phyloP scores from a whole-genome alignment of 192 early-diverging fungal genomes.

The Backusella tuberculispora region DNA sequence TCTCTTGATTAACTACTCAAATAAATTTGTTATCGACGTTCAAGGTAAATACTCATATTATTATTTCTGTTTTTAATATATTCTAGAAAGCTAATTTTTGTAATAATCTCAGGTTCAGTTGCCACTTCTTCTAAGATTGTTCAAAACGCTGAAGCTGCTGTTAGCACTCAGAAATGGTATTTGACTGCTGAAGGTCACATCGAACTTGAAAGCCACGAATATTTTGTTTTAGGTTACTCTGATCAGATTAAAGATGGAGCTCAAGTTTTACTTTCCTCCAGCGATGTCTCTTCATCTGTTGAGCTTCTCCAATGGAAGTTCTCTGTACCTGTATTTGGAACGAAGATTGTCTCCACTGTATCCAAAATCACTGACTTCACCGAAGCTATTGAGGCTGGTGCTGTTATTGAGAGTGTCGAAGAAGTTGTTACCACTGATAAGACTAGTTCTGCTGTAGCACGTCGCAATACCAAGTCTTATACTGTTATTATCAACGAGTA shows the following conservation, averaged over 20 bases:
- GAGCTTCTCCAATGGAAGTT: conserved; percentile 26
- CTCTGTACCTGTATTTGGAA: conserved; percentile 31
- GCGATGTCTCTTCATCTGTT: not conserved
- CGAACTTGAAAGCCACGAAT: conserved; percentile 16
- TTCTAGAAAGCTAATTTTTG: not conserved
- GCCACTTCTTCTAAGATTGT: conserved; percentile 1
- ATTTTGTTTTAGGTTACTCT: conserved; percentile 15
- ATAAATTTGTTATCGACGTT: conserved; percentile 23
- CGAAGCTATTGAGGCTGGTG: conserved; percentile 14
- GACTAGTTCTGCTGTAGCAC: not conserved
- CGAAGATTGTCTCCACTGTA: not conserved
- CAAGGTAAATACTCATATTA: conserved; percentile 12
- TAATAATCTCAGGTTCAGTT: conserved; percentile 3
- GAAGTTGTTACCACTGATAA: conserved; percentile 1
- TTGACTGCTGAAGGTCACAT: conserved; percentile 30
- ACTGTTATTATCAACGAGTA: conserved; percentile 2
- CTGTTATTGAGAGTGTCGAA: conserved; percentile 14
- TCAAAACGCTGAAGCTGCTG: conserved; percentile 6
- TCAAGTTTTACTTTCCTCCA: not conserved
- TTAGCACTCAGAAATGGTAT: conserved; percentile 30
- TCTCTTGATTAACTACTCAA: conserved; percentile 34
- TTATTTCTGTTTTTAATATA: not conserved
- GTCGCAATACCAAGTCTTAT: not conserved
- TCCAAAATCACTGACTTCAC: conserved; percentile 1
- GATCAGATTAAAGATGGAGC: not conserved